phyloP scores from a whole-genome alignment of 108 stramenopile species.

The Bacterosira constricta region DNA sequence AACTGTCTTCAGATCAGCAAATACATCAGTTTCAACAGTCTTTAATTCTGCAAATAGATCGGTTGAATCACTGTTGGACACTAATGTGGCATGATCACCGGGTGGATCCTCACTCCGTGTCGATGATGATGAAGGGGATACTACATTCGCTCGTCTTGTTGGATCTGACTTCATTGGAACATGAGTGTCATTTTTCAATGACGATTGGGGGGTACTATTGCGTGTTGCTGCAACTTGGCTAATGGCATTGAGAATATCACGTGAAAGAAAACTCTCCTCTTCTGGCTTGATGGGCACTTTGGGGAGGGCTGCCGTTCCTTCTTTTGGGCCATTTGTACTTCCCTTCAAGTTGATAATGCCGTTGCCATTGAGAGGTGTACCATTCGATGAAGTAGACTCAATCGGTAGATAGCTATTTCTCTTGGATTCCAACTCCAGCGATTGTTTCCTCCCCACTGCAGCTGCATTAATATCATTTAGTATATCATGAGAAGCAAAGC shows the following conservation, averaged over 20 bases:
- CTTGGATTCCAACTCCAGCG: too few species aligned
- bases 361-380: neutral
- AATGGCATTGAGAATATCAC: neutral
- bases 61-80: neutral
- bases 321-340: neutral
- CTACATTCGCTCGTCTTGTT: neutral
- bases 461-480: neutral
- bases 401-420: too few species aligned
- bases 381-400: neutral
- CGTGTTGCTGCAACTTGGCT: neutral
- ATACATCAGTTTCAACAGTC: neutral
- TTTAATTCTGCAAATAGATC: too few species aligned
- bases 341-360: too few species aligned
- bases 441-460: neutral
- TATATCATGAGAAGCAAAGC: neutral
- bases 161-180: neutral
- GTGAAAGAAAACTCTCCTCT: neutral
- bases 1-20: neutral
- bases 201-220: neutral
- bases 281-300: neutral
- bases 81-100: neutral
- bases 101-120: neutral
- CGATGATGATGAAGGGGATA: too few species aligned
- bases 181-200: neutral
- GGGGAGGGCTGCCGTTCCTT: neutral